phyloP scores from a whole-genome alignment of 805 yeast species.

The Starmerella lactis-condensi region DNA sequence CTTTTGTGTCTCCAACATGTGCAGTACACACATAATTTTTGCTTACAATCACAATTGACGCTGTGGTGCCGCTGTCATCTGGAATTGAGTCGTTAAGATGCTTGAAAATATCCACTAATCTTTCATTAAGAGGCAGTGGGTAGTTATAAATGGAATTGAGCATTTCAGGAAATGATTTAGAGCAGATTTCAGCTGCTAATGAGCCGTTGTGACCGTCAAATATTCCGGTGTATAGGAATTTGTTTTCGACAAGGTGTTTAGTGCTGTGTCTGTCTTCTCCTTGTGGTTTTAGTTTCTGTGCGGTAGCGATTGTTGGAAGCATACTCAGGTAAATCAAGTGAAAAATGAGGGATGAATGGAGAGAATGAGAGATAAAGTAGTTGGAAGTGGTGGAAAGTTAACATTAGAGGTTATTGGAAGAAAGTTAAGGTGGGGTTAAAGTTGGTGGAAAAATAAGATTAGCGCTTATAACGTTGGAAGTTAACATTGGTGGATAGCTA shows the following conservation, averaged over 20 bases:
- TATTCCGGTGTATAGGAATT: constrained; percentile 8
- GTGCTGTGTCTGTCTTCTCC: constrained; percentile 3
- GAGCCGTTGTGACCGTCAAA: constrained; percentile 14
- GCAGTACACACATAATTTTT: constrained; percentile 5
- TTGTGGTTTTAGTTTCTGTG: constrained; percentile 1
- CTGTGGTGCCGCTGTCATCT: constrained; percentile 12
- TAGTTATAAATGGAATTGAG: neutral
- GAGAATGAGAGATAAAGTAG: neutral
- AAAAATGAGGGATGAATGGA: neutral
- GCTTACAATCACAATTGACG: constrained; percentile 6
- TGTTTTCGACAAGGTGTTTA: constrained; percentile 1
- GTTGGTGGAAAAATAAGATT: too few species aligned
- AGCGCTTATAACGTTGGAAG: too few species aligned
- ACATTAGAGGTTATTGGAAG: neutral
- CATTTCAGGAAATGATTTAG: constrained; percentile 4
- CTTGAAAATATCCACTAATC: constrained; percentile 4
- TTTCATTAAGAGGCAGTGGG: neutral
- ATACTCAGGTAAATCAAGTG: neutral
- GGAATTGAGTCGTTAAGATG: constrained; percentile 2
- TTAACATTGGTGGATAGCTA: too few species aligned
- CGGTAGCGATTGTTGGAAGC: neutral
- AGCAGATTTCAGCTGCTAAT: constrained; percentile 9
- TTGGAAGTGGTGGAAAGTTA: neutral
- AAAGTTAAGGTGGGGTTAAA: neutral
- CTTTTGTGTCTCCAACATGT: constrained; percentile 13